Evolutionary conservation across 768 basidiomycete species (phyloP), one percentile per base, ranked within the genome.

Genomic region (Xerocomellus intermedius): DNA sequence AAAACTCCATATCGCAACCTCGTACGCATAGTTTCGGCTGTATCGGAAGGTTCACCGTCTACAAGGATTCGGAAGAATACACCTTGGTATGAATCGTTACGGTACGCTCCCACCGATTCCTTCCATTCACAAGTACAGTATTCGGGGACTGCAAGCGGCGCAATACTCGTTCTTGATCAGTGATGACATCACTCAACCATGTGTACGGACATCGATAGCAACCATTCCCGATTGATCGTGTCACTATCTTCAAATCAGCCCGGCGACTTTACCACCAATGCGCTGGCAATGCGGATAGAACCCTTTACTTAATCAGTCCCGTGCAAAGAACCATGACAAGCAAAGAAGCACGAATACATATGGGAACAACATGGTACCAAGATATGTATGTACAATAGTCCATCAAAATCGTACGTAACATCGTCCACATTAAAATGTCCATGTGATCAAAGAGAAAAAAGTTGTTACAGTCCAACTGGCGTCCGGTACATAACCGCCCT

Each of bases 391-490:
- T n/a, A 4, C 37, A n/a, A 32, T 22, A 33, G 41, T 47, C 60
- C 60, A 50, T 45, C 59, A 62, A 62, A 50, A 45, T 19, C 12
- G 36, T 62, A 62, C 46, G 59, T 59, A 55, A 56, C 24, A 45
- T 17, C 17, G 24, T 49, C 38, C 45, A 14, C n/a, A 35, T 39
- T 32, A 38, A 44, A 51, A 12, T 17, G 42, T 48, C 50, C 55
- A 36, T 3, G 8, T 50, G 60, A 50, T 19, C 4, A 19, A 19
- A 35, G 39, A 47, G 28, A 48, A 48, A 55, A 44, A 6, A 36
- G 47, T 13, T 22, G 19, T 33, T 10, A 51, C 37, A 24, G 55
- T 42, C 47, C 50, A 63, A 14, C 47, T 55, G n/a, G 21, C 42
- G n/a, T 17, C 36, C 26, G 17, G 26, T 28, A 33, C 52, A 37